Conservation (phyloP, 2,329 filamentous ascomycete genomes). For the Epichloe gansuensis region DNA sequence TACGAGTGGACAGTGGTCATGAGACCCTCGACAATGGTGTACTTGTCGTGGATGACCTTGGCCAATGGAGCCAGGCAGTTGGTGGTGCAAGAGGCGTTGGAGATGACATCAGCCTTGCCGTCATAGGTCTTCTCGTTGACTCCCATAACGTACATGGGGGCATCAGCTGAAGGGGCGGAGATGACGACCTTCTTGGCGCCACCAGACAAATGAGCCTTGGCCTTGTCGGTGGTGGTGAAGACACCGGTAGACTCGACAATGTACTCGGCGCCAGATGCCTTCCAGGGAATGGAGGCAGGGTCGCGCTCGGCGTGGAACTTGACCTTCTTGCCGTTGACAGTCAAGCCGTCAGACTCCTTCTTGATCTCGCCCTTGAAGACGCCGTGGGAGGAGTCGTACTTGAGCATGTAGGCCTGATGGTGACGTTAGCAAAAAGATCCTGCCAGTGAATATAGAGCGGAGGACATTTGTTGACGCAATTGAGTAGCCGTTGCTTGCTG, state of each 20-base stretch:
- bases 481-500: neutral
- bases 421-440: constrained; percentile 1
- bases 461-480: neutral
- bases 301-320: constrained; percentile 91
- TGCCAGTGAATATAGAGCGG: neutral
- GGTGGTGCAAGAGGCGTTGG: constrained; percentile 99
- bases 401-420: constrained; percentile 90
- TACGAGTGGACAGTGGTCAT: constrained; percentile 99
- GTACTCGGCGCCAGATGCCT: constrained; percentile 77
- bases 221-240: constrained; percentile 98
- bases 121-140: constrained; percentile 95
- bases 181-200: constrained; percentile 97
- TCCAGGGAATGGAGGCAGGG: constrained; percentile 83
- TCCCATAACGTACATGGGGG: constrained; percentile 99
- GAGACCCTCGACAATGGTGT: constrained; percentile 91
- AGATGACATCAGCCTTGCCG: constrained; percentile 82
- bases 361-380: constrained; percentile 86
- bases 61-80: constrained; percentile 99
- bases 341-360: constrained; percentile 56
- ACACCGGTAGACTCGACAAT: constrained; percentile 96
- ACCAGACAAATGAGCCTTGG: constrained; percentile 82
- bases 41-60: constrained; percentile 99
- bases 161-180: constrained; percentile 85
- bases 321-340: constrained; percentile 89
- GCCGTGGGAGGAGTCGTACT: constrained; percentile 97